A percentile compares a stretch with the other conserved stretches of the same genome.
Conservation (phyloP, 176 grass and related monocot genomes). For the Oryza punctata region DNA sequence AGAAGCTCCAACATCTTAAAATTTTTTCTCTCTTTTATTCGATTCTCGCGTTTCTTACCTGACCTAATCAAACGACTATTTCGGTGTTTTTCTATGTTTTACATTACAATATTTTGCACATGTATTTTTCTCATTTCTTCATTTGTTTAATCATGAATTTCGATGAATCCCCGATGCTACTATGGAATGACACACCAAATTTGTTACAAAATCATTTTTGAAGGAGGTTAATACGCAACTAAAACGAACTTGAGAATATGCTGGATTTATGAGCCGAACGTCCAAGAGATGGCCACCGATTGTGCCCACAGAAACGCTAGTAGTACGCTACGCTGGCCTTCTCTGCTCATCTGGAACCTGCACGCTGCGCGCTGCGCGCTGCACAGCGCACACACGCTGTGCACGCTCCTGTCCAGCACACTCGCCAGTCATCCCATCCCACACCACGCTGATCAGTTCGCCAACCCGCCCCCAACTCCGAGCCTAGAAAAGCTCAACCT, state of each 20-base stretch:
- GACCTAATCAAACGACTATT: no score
- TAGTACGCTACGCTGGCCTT: not conserved
- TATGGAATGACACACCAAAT: not conserved
- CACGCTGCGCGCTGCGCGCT: constrained; percentile 5
- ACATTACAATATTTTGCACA: no score
- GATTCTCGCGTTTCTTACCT: no score
- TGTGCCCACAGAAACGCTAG: constrained; percentile 2
- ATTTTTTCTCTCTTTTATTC: no score
- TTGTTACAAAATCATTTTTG: not conserved
- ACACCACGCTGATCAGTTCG: not conserved
- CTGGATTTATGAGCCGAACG: not conserved
- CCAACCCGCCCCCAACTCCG: constrained; percentile 13
- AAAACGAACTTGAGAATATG: not conserved
- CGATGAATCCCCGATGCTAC: no score
- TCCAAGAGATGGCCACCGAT: not conserved
- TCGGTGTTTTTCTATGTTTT: no score
- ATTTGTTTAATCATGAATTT: no score
- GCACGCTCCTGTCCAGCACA: constrained; percentile 1
- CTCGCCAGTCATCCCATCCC: constrained; percentile 22
- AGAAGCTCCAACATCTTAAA: no score
- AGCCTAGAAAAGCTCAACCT: constrained; percentile 22
- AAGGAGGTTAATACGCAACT: not conserved
- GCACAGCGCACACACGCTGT: not conserved
- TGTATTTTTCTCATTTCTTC: no score
- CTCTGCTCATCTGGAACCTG: constrained; percentile 40